Percentiles rank a stretch among this genome's conserved stretches.
Evolutionary conservation across 2,329 filamentous ascomycete species (phyloP).

Genomic region (Corynespora cassiicola): DNA sequence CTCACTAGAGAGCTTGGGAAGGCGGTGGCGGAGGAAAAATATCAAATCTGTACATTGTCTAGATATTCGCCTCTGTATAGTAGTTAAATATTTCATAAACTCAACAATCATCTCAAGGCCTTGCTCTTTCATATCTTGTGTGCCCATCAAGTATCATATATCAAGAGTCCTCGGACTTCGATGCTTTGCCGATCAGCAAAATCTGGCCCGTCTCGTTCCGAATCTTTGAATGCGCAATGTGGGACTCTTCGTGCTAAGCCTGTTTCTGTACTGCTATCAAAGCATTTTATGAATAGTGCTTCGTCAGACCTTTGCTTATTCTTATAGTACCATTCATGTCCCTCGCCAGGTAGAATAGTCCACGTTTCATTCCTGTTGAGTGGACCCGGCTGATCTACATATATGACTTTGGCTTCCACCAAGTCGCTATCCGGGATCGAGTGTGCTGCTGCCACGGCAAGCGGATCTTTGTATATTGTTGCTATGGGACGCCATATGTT

Average conservation of each 20-base stretch:
- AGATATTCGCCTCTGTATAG: conserved; percentile 1
- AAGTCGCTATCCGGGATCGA: conserved; percentile 23
- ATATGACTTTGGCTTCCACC: conserved; percentile 15
- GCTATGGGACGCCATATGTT: conserved; percentile 38
- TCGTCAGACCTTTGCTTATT: conserved; percentile 25
- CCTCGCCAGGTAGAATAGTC: conserved; percentile 10
- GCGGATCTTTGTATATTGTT: conserved; percentile 27
- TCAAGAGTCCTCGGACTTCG: conserved; percentile 8
- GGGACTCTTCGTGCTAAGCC: conserved; percentile 9
- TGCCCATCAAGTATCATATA: conserved; percentile 4
- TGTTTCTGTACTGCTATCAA: conserved; percentile 8
- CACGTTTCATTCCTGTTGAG: conserved; percentile 17
- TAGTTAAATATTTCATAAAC: background rate
- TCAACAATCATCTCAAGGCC: no score
- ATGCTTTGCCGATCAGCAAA: conserved; percentile 10
- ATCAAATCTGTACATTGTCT: background rate
- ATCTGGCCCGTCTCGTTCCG: conserved; percentile 2
- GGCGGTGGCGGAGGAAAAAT: background rate
- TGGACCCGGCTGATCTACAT: conserved; percentile 6
- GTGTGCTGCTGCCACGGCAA: conserved; percentile 28
- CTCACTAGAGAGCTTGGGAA: conserved; percentile 20
- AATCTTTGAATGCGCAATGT: conserved; percentile 15
- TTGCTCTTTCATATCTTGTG: no score
- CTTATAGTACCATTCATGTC: conserved; percentile 37
- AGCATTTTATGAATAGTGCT: conserved; percentile 15